Evolutionary conservation across 2,329 filamentous ascomycete genomes (phyloP).

Genomic region (Nemania diffusa): DNA sequence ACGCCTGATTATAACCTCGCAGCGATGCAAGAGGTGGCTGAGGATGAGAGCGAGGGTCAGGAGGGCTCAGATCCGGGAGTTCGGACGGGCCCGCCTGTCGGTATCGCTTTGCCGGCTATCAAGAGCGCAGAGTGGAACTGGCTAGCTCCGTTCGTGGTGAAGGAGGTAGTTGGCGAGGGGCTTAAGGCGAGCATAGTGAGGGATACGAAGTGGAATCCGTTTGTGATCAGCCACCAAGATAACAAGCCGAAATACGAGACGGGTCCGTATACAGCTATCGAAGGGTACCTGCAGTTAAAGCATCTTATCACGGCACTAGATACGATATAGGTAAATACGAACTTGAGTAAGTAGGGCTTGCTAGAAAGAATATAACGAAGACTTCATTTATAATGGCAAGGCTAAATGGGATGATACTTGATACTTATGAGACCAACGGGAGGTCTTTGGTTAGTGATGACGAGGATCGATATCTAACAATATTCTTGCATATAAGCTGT

Average conservation of each 20-base stretch:
- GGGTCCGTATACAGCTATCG: not conserved
- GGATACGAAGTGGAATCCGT: not conserved
- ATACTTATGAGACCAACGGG: too few species aligned
- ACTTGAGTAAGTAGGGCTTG: too few species aligned
- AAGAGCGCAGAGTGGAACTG: not conserved
- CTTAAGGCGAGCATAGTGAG: not conserved
- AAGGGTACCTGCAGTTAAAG: slow-evolving; percentile 1
- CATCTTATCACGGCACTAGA: not conserved
- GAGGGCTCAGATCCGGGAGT: not conserved
- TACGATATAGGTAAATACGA: too few species aligned
- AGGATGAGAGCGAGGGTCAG: not conserved
- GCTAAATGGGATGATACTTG: too few species aligned
- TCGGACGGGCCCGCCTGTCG: not conserved
- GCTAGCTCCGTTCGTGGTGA: not conserved
- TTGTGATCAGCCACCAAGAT: not conserved
- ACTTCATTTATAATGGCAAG: too few species aligned
- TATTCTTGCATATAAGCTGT: too few species aligned
- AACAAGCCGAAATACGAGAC: not conserved
- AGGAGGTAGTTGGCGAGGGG: not conserved
- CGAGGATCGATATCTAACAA: too few species aligned
- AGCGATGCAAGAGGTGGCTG: not conserved
- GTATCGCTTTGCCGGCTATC: not conserved
- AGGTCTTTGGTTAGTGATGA: too few species aligned
- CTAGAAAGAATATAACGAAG: too few species aligned
- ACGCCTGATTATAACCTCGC: not conserved